Conservation (phyloP, 1,284 basidiomycete genomes). For the Tilletiopsis washingtonensis region DNA sequence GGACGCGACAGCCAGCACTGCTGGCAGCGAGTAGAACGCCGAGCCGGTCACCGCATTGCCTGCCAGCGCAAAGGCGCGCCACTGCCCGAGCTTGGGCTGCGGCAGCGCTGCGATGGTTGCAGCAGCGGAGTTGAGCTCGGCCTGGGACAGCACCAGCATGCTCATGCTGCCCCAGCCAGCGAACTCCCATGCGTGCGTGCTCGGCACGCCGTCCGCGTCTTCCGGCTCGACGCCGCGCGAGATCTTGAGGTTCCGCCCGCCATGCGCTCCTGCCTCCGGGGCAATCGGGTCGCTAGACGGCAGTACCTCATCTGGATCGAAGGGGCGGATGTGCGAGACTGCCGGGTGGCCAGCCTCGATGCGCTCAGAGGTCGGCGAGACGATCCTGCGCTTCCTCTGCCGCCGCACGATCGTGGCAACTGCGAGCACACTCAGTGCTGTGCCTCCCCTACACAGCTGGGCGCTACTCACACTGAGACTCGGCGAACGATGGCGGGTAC, state of each 20-base stretch:
- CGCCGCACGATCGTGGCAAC: conserved; percentile 31
- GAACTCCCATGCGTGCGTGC: conserved; percentile 20
- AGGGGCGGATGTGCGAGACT: no score
- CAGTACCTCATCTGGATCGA: no score
- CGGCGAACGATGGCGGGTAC: conserved; percentile 24
- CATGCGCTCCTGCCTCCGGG: neutral
- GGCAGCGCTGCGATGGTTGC: neutral
- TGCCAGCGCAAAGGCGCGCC: conserved; percentile 24
- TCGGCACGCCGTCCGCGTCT: conserved; percentile 1
- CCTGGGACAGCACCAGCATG: conserved; percentile 18
- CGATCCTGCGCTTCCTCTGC: conserved; percentile 24
- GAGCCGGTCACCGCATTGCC: conserved; percentile 34
- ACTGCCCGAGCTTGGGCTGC: conserved; percentile 18
- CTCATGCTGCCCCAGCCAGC: conserved; percentile 36
- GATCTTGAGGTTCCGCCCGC: no score
- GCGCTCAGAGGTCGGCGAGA: conserved; percentile 15
- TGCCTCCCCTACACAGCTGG: neutral
- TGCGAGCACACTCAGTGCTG: neutral
- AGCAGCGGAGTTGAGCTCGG: neutral
- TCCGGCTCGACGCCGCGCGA: neutral
- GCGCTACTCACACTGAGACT: conserved; percentile 15
- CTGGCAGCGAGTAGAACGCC: conserved; percentile 33
- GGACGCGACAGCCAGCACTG: conserved; percentile 18
- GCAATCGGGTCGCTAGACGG: no score
- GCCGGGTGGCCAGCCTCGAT: neutral